Evolutionary conservation across 2,329 filamentous ascomycete genomes (phyloP), one percentile per base, ranked within the genome.

Genomic region (Escovopsis sp.): DNA sequence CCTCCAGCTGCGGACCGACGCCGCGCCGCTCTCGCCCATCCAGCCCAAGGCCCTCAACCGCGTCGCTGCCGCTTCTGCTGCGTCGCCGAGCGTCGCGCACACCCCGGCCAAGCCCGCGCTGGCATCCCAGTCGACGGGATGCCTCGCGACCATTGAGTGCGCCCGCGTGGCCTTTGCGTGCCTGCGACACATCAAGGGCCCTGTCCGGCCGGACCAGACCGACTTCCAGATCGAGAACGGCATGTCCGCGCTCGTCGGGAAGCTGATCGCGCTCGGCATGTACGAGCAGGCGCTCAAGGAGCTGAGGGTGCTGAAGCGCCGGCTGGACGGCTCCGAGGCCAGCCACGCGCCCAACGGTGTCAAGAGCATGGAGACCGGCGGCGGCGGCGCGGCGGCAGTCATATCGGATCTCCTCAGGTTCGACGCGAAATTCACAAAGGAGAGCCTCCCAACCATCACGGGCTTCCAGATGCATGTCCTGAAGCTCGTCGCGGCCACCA

Each of bases 221-320:
- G 69, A 73, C 36, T 62, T 83, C 33, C 81, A 88, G 53, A 58
- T 88, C 4, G 84, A 88, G 54, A 77, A 68, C 45, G 84, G 82
- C 41, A 82, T 84, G 68, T 73, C 81, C 13, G 76, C 79, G 0
- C 68, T 88, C 41, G 60, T 81, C 33, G 72, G 73, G 33, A 84
- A 79, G 53, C 64, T 88, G 1, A 62, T 86, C 12, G 63, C 66
- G 0, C 64, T 85, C 38, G 74, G 75, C 1, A 57, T 87, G 40
- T 72, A 81, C 37, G 73, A 77, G n/a, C 65, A 80, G 43, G 82
- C 84, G 0, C 59, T 76, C 35, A 83, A 77, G 52, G 83, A 88
- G 51, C 56, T 88, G 44, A 66, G 73, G 34, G 62, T 78, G 10
- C 56, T 88, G 48, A 86, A 84, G 56, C 68, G 63, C 45, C 68